Base-by-base conservation (phyloP, 2,329 filamentous ascomycete genomes). In the Thyridium curvatum region DNA sequence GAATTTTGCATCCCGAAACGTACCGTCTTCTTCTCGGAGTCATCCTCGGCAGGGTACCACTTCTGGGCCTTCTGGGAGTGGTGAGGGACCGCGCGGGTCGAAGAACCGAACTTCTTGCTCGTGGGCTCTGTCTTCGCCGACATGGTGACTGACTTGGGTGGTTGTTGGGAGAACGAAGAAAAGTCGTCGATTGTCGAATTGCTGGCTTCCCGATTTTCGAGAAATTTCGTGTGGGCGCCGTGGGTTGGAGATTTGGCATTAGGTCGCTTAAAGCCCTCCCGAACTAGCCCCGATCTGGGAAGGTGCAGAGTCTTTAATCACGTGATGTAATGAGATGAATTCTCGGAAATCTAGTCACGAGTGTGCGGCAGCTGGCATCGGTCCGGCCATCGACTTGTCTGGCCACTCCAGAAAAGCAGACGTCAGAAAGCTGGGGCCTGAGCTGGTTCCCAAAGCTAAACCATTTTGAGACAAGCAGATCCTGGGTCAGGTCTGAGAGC, bases 31-130 rank as follows among this genome's bases (percentile, higher is more conserved):
- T 82, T 79, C 72, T 84, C 74, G 67, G 79, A 66, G 65, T 91
- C 86, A 72, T 96, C 91, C 71, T 94, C 86, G 66, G 88, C 86
- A 69, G 89, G 87, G 77, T 98, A 98, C 88, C 91, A 98, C 79
- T 96, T 97, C 79, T 86, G 82, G 62, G 91, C 91, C 86, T 94
- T 94, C 72, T 95, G 82, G 65, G 78, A 77, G 71, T 77, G 70
- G 71, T 86, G 81, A 69, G 86, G 89, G 70, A 96, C 84, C 71
- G 84, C 79, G 77, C 91, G 84, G 76, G 87, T 86, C 74, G 87
- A 87, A 82, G 93, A 93, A 77, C 89, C 89, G 80, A 95, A 96
- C 79, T 86, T 91, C 87, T 95, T 94, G 64, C 83, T 86, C 73
- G 79, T 74, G 61, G 71, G 71, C 60, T 68, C 71, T 67, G 77